Evolutionary conservation across 2,329 filamentous ascomycete genomes (phyloP), one percentile per base, ranked within the genome.

Genomic region (Verticillium alfalfae): DNA sequence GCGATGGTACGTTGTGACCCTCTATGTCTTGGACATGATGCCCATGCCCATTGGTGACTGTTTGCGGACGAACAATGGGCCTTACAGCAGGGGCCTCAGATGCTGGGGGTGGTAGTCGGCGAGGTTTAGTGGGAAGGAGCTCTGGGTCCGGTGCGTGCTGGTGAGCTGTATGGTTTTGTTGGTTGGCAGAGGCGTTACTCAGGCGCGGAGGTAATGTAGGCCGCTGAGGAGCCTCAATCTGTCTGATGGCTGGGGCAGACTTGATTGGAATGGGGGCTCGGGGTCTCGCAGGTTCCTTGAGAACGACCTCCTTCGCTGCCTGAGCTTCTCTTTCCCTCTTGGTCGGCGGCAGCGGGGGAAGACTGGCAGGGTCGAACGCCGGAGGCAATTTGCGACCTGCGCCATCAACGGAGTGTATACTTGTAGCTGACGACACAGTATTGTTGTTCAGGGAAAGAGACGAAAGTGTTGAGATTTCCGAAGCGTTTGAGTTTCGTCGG

Each of bases 261-360:
- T 77, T 75, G n/a, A 71, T 69, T 2, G 76, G 54, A 34, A 34
- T 34, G 4, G 31, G 31, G 16, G 54, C 54, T 12, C 37, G 54
- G 41, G 26, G 52, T 37, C 56, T 52, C 10, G 54, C 55, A n/a
- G 57, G 36, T 55, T 64, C 60, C 31, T 63, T 52, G 49, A 59
- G 58, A 26, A 41, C 45, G 10, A 41, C 22, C 9, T 66, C 73
- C 56, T 70, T 75, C 7, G 75, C 74, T 63, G 75, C 74, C 63
- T 76, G 75, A 2, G 79, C 79, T 63, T 88, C 85, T 2, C 76
- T 73, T 62, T 87, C 85, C 52, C 81, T 78, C 64, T 77, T 79
- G 1, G 81, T 79, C 0, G 84, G 85, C 0, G 85, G 86, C 39
- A 88, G 71, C 12, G 81, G 79, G 0, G 85, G 86, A 12, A 88